Evolutionary conservation across 148 eudicot genomes (phyloP).

Genomic region (Agrostemma githago): DNA sequence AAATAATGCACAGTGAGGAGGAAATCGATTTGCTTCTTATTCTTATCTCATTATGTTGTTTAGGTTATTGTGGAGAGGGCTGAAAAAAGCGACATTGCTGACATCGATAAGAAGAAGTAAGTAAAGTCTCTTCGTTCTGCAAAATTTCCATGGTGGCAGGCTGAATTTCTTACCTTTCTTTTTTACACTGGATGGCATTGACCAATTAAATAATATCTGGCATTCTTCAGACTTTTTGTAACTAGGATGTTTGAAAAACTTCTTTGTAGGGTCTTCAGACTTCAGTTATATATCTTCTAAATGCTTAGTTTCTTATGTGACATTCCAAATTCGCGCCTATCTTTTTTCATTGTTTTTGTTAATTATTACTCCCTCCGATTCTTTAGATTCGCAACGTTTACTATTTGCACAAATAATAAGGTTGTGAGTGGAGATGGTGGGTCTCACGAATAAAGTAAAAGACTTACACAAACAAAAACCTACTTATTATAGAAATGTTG

Average conservation of each 20-base stretch:
- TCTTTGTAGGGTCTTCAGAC: neutral
- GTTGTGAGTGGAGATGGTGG: too few species aligned
- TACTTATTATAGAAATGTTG: too few species aligned
- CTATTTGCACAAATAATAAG: too few species aligned
- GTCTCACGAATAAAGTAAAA: too few species aligned
- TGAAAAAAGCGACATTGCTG: constrained; percentile 87
- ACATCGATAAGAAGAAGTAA: constrained; percentile 94
- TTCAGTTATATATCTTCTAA: neutral
- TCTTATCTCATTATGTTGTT: neutral
- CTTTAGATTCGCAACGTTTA: too few species aligned
- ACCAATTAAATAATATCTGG: neutral
- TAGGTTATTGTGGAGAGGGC: constrained; percentile 96
- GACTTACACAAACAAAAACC: too few species aligned
- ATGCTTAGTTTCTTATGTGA: neutral
- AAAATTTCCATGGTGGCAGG: neutral
- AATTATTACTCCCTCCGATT: neutral
- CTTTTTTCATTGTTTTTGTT: neutral
- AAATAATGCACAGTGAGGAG: neutral
- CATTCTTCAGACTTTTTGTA: neutral
- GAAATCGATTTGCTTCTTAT: constrained; percentile 4
- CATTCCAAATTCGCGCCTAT: neutral
- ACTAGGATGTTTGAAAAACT: neutral
- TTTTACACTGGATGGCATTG: neutral
- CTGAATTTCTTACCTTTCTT: neutral
- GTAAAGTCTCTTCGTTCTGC: constrained; percentile 12